Percentiles rank a stretch among this genome's conserved stretches.
Evolutionary conservation across 2,329 filamentous ascomycete genomes (phyloP).

Genomic region (Neopestalotiopsis rosae): DNA sequence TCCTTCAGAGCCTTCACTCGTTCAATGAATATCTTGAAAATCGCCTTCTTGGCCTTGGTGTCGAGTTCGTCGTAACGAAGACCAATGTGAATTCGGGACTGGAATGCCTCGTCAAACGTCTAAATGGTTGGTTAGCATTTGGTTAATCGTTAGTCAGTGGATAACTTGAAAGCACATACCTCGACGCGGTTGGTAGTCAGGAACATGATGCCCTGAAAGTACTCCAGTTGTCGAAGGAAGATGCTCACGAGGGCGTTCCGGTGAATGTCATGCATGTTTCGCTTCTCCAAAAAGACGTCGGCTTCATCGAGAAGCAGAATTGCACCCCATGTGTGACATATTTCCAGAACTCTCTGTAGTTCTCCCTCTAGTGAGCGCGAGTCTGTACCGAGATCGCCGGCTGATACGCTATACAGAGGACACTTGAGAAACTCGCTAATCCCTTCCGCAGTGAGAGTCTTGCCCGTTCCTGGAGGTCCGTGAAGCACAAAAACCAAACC

Average conservation of each 20-base stretch:
- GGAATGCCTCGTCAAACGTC: constrained; percentile 91
- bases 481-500: constrained; percentile 84
- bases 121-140: constrained; percentile 31
- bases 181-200: constrained; percentile 87
- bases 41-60: constrained; percentile 72
- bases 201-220: constrained; percentile 91
- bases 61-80: constrained; percentile 80
- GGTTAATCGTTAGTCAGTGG: neutral
- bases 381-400: constrained; percentile 82
- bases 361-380: constrained; percentile 75
- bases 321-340: constrained; percentile 85
- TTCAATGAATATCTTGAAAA: constrained; percentile 86
- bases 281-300: constrained; percentile 83
- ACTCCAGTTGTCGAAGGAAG: constrained; percentile 85
- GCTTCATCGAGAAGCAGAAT: constrained; percentile 86
- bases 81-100: constrained; percentile 85
- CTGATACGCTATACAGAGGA: constrained; percentile 82
- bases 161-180: constrained; percentile 38
- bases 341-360: constrained; percentile 83
- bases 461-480: constrained; percentile 85
- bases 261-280: constrained; percentile 82
- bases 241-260: constrained; percentile 87
- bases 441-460: constrained; percentile 85
- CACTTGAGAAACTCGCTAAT: constrained; percentile 84
- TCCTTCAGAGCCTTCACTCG: constrained; percentile 68